Percentiles rank a stretch among this genome's conserved stretches.
These are phyloP conservation scores for Strigomonas oncopelti DNA, from an alignment of 208 protist genomes.

Conservation along the genomic window DNA sequence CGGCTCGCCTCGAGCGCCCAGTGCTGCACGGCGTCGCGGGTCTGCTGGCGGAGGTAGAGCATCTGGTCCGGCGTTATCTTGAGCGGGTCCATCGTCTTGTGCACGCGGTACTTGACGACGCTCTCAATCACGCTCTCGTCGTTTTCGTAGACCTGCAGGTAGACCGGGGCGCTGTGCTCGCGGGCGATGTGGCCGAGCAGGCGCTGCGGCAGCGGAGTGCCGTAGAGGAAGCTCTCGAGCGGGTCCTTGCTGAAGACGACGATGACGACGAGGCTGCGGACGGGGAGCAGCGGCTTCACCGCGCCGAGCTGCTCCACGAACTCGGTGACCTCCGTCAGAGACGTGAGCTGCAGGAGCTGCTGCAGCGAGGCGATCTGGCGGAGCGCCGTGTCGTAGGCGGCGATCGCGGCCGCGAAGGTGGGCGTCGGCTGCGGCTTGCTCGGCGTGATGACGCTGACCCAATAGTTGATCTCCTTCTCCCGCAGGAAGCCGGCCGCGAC, in stretches of 20 bases:
- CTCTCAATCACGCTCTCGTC: conserved; percentile 64
- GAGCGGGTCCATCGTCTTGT: conserved; percentile 59
- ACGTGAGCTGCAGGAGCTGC: conserved; percentile 34
- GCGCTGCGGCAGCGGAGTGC: conserved; percentile 51
- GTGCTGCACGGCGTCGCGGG: conserved; percentile 47
- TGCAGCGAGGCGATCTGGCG: conserved; percentile 61
- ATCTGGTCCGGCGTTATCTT: conserved; percentile 59
- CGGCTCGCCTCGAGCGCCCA: conserved; percentile 67
- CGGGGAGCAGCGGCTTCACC: conserved; percentile 61
- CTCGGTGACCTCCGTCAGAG: conserved; percentile 51
- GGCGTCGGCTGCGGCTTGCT: conserved; percentile 35
- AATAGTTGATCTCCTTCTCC: conserved; percentile 51
- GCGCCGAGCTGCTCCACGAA: conserved; percentile 70
- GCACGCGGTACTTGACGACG: conserved; percentile 76
- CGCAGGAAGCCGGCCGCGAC: conserved; percentile 45
- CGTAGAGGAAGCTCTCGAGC: conserved; percentile 74
- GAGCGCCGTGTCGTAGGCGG: conserved; percentile 48
- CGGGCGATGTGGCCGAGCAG: conserved; percentile 49
- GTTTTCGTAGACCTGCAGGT: conserved; percentile 65
- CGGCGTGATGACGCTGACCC: conserved; percentile 70
- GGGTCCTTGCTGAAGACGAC: conserved; percentile 65
- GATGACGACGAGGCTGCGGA: conserved; percentile 57
- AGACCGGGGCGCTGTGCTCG: conserved; percentile 71
- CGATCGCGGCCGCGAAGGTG: conserved; percentile 48
- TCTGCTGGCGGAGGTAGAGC: conserved; percentile 58